Conservation (phyloP, 768 basidiomycete genomes). For the Imleria badia region DNA sequence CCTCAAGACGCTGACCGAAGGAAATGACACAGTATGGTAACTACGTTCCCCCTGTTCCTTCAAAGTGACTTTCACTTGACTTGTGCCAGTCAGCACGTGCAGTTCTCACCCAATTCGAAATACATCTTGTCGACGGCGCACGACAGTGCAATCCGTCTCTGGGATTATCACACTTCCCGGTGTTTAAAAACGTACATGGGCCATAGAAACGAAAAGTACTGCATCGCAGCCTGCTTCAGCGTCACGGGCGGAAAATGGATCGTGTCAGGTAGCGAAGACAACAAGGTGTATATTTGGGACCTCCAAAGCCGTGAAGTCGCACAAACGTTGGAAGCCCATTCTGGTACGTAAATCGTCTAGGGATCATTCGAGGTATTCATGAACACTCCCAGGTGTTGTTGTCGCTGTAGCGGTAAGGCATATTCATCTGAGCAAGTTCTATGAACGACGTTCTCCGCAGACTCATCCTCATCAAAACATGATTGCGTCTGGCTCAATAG, state of each 20-base stretch:
- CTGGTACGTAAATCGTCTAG: slow-evolving; percentile 41
- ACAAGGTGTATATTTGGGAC: slow-evolving; percentile 90
- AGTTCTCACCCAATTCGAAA: slow-evolving; percentile 94
- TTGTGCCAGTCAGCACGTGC: slow-evolving; percentile 71
- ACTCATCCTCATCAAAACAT: slow-evolving; percentile 85
- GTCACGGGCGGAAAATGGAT: slow-evolving; percentile 90
- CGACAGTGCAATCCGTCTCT: slow-evolving; percentile 88
- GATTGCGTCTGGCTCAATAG: slow-evolving; percentile 86
- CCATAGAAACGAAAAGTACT: slow-evolving; percentile 80
- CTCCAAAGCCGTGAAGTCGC: slow-evolving; percentile 83
- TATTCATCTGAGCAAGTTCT: slow-evolving; percentile 14
- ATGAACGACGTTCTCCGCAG: slow-evolving; percentile 37
- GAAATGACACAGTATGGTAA: slow-evolving; percentile 81
- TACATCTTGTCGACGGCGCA: slow-evolving; percentile 93
- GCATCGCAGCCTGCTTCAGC: slow-evolving; percentile 80
- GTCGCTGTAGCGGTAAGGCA: slow-evolving; percentile 79
- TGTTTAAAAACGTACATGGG: slow-evolving; percentile 90
- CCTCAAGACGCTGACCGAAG: slow-evolving; percentile 92
- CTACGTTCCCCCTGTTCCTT: not conserved
- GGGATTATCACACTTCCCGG: slow-evolving; percentile 91
- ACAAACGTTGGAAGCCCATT: slow-evolving; percentile 76
- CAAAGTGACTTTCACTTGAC: not conserved
- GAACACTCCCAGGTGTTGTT: slow-evolving; percentile 45
- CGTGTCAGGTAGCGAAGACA: slow-evolving; percentile 87
- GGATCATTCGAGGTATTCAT: not conserved